A percentile compares a stretch with the other conserved stretches of the same genome.
Conservation (phyloP, 805 yeast genomes). For the Lachancea mirantina region DNA sequence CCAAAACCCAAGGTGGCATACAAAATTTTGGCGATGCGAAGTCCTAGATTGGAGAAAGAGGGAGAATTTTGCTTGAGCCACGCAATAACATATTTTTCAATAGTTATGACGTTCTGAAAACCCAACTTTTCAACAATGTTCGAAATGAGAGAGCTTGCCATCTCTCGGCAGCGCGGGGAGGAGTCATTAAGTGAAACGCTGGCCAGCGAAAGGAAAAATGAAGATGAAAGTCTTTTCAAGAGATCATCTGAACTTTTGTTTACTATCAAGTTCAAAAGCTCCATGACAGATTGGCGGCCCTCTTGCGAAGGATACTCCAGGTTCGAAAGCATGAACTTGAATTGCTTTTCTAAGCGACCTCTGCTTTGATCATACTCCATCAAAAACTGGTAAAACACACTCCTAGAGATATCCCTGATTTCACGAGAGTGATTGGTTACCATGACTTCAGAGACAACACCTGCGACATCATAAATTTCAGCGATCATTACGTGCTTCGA, state of each 20-base stretch:
- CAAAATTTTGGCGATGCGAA: conserved; percentile 61
- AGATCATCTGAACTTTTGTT: conserved; percentile 56
- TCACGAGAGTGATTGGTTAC: conserved; percentile 79
- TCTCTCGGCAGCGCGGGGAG: conserved; percentile 70
- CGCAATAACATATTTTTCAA: conserved; percentile 36
- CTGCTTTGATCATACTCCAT: conserved; percentile 94
- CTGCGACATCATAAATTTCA: conserved; percentile 86
- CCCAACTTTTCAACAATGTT: conserved; percentile 48
- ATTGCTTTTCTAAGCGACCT: conserved; percentile 74
- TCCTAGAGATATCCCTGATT: conserved; percentile 77
- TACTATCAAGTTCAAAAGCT: conserved; percentile 64
- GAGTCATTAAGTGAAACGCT: conserved; percentile 74
- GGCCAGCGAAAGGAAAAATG: conserved; percentile 78
- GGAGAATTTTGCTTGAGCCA: conserved; percentile 61
- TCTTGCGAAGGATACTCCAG: conserved; percentile 75
- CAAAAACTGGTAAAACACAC: conserved; percentile 74
- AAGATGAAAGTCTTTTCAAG: conserved; percentile 52
- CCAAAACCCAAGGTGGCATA: conserved; percentile 42
- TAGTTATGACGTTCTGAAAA: conserved; percentile 25
- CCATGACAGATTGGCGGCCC: conserved; percentile 90
- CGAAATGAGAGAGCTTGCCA: conserved; percentile 59
- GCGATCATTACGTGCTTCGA: conserved; percentile 69
- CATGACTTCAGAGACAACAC: conserved; percentile 73
- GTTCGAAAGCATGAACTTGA: conserved; percentile 72
- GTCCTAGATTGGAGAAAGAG: conserved; percentile 62